Evolutionary conservation across 176 grass and related monocot genomes (phyloP).

Genomic region (Carex scoparia): DNA sequence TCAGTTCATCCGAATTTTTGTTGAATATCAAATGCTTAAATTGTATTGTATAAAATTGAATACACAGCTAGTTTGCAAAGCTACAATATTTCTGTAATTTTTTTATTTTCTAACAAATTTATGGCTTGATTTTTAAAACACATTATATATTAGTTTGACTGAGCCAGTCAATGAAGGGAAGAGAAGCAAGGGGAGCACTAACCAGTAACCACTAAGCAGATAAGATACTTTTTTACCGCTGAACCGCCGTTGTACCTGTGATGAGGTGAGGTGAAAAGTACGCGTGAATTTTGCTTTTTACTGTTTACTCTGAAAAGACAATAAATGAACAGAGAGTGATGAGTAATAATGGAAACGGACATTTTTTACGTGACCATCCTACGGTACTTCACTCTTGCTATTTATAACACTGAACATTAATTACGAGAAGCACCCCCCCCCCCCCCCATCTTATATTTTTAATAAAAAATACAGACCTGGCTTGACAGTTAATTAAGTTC

Average conservation of each 20-base stretch:
- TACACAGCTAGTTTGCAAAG: too few species aligned
- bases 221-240: constrained; percentile 7
- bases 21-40: too few species aligned
- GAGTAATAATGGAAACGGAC: constrained; percentile 14
- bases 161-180: not conserved
- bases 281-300: constrained; percentile 10
- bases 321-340: constrained; percentile 25
- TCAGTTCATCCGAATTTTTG: too few species aligned
- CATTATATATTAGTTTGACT: not conserved
- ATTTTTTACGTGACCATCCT: constrained; percentile 24
- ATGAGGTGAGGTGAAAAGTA: constrained; percentile 17
- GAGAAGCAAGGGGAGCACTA: not conserved
- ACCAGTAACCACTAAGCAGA: too few species aligned
- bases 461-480: not conserved
- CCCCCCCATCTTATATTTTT: not conserved
- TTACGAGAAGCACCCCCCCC: not conserved
- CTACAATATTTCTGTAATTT: too few species aligned
- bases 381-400: constrained; percentile 20
- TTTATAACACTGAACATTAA: not conserved
- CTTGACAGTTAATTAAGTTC: constrained; percentile 17
- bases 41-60: too few species aligned
- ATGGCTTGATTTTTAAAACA: not conserved
- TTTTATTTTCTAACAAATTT: not conserved
- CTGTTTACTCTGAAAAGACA: constrained; percentile 12
- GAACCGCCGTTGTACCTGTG: not conserved